Base-by-base conservation (phyloP, 2,329 filamentous ascomycete genomes). In the Colletotrichum shisoi region DNA sequence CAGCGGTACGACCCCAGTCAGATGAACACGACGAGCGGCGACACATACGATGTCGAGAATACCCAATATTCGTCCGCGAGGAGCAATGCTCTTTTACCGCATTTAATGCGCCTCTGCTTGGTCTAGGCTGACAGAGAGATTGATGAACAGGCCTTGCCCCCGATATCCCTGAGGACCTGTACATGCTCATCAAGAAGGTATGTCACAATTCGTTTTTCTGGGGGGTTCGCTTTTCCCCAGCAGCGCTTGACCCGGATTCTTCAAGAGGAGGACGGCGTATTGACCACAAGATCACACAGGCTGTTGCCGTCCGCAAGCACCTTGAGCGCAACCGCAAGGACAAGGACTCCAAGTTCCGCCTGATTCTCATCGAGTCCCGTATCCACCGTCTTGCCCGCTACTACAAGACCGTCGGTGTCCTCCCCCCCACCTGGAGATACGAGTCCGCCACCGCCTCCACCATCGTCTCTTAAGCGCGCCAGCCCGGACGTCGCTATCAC, bases 171-270 rank as follows among this genome's bases (percentile, higher is more conserved):
- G 95, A 99, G 90, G 95, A 99, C 85, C 91, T 98, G 76, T 99
- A 98, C 91, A 96, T 97, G 92, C 88, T 98, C 83, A 98, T 98
- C 92, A 97, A 97, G 92, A 99, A 99, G 93, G 94, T 96, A 61
- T 17, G 63, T 65, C 31, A 34, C 31, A 34, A 34, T 34, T 7
- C 31, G 8, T 1, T 9, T 8, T 31, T 31, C 8, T 8, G 27
- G 27, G 8, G 8, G n/a, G n/a, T n/a, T 34, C 9, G 31, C 31
- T 34, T 9, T 34, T 7, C 2, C 31, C 2, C 31, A 3, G 31
- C 31, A 34, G 31, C 31, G 8, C 31, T 9, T 34, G 31, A 34
- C 8, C 7, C 31, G 34, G 24, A 6, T 21, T 17, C 19, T 13
- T 7, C 37, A 17, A 46, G 66, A 57, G 51, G 57, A 56, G 40